Percentiles rank a stretch among this genome's conserved stretches.
Conservation (phyloP, 2,329 filamentous ascomycete species). For the Venturia asperata region DNA sequence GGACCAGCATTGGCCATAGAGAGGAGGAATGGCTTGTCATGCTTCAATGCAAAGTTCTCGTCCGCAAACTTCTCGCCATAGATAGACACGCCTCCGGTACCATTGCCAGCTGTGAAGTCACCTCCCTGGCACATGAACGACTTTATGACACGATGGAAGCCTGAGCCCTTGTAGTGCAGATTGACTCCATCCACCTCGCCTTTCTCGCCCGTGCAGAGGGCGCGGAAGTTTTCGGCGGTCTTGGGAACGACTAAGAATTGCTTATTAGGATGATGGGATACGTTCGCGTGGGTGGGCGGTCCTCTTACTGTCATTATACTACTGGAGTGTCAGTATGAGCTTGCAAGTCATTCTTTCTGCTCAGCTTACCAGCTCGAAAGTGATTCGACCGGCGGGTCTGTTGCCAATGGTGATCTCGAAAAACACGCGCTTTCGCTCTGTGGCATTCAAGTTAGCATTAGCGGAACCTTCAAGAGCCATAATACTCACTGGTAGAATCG, state of each 20-base stretch:
- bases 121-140: constrained; percentile 98
- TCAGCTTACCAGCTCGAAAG: constrained; percentile 67
- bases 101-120: constrained; percentile 92
- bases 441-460: constrained; percentile 3
- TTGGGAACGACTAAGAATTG: constrained; percentile 64
- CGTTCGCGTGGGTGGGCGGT: background rate
- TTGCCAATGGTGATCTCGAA: constrained; percentile 85
- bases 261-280: constrained; percentile 20
- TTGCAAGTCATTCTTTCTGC: constrained; percentile 7
- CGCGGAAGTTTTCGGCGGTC: constrained; percentile 93
- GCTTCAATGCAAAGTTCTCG: constrained; percentile 88
- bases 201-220: constrained; percentile 92
- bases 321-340: constrained; percentile 20
- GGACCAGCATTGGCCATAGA: constrained; percentile 98
- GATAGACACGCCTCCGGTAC: constrained; percentile 93
- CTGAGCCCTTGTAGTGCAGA: constrained; percentile 84
- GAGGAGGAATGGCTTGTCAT: constrained; percentile 85
- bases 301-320: constrained; percentile 39
- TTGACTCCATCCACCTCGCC: constrained; percentile 73
- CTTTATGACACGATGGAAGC: constrained; percentile 96
- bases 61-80: constrained; percentile 97
- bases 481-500: constrained; percentile 10
- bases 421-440: constrained; percentile 71
- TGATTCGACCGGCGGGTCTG: constrained; percentile 66
- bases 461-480: background rate